Evolutionary conservation across 768 basidiomycete species (phyloP).

Genomic region (Filobasidium floriforme): DNA sequence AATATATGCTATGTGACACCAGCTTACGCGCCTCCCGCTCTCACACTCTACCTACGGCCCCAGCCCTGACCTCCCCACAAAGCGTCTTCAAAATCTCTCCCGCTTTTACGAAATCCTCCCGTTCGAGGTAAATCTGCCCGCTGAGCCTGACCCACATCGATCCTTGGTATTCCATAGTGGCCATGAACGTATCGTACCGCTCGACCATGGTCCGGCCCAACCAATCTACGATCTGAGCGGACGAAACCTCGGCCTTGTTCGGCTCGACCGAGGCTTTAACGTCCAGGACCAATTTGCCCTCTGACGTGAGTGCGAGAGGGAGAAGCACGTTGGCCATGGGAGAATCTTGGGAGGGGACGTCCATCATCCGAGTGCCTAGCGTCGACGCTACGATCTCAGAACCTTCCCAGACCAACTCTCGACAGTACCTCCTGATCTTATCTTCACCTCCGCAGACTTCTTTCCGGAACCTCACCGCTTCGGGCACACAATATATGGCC

Average conservation of each 20-base stretch:
- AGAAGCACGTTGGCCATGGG: background rate
- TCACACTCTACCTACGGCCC: background rate
- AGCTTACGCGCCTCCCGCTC: too few species aligned
- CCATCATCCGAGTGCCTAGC: background rate
- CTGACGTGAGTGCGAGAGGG: background rate
- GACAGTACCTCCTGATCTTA: background rate
- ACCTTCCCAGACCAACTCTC: background rate
- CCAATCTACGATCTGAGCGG: background rate
- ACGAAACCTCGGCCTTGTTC: background rate
- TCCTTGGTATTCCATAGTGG: background rate
- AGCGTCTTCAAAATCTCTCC: background rate
- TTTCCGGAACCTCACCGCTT: background rate
- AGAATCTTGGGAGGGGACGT: background rate
- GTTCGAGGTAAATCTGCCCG: conserved; percentile 1
- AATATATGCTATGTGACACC: too few species aligned
- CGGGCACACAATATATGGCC: background rate
- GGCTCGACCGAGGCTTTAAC: background rate
- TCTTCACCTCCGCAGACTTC: background rate
- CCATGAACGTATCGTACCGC: background rate
- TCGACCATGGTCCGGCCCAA: background rate
- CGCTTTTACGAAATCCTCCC: background rate
- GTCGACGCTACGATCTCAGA: background rate
- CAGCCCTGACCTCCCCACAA: background rate
- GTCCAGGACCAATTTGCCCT: background rate
- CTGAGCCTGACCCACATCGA: background rate